Evolutionary conservation across 2,329 filamentous ascomycete species (phyloP).

Genomic region (Tolypocladium inflatum): DNA sequence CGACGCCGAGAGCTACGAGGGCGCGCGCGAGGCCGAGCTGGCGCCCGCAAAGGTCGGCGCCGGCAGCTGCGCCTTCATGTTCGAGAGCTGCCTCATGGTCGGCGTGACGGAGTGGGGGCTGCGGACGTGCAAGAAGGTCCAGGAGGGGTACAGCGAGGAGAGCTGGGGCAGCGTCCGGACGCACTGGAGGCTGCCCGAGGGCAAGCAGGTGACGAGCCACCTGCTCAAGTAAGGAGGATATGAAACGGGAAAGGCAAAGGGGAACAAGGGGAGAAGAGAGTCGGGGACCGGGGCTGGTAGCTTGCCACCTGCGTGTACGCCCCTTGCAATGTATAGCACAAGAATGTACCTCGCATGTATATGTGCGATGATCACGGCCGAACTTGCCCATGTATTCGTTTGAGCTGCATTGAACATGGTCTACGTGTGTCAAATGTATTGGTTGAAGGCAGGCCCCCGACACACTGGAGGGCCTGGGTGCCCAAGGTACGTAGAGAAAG

Average conservation of each 20-base stretch:
- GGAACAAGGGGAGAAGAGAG: too few species aligned
- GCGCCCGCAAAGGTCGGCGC: constrained; percentile 48
- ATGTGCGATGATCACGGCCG: neutral
- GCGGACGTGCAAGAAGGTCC: constrained; percentile 46
- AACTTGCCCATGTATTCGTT: too few species aligned
- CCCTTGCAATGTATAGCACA: neutral
- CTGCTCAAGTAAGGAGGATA: constrained; percentile 1
- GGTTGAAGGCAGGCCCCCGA: too few species aligned
- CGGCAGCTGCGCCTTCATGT: constrained; percentile 60
- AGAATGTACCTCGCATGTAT: neutral
- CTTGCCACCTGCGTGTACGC: neutral
- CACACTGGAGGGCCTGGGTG: too few species aligned
- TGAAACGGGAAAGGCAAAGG: neutral
- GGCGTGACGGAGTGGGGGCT: constrained; percentile 64
- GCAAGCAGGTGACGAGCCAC: constrained; percentile 16
- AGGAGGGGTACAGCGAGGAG: constrained; percentile 47
- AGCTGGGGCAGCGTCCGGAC: constrained; percentile 65
- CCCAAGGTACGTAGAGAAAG: too few species aligned
- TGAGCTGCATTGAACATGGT: too few species aligned
- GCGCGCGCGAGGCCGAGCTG: constrained; percentile 43
- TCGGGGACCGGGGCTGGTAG: neutral
- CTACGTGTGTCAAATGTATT: too few species aligned
- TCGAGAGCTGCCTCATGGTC: constrained; percentile 60
- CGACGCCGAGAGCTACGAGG: constrained; percentile 46
- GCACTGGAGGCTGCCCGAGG: constrained; percentile 44